phyloP scores from a whole-genome alignment of 2,329 filamentous ascomycete species.

The Saccharata proteae region DNA sequence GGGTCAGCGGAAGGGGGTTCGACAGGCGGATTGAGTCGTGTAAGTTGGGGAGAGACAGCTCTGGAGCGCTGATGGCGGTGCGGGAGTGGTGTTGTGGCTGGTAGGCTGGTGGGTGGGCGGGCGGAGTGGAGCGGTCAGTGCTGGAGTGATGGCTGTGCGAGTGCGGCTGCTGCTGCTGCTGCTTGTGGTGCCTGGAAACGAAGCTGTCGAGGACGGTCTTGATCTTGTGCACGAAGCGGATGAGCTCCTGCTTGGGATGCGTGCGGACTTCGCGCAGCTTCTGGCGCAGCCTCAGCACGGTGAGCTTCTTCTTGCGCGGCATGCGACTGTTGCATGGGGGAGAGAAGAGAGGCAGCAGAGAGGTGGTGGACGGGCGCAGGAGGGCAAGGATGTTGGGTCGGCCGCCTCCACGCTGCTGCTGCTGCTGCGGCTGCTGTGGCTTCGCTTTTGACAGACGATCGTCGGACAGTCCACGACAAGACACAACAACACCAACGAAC shows the following conservation, averaged over 20 bases:
- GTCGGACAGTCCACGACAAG: too few relatives aligned
- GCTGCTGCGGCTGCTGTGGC: too few relatives aligned
- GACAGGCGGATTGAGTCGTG: too few relatives aligned
- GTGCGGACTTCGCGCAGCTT: slow-evolving; percentile 7
- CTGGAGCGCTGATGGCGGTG: slow-evolving; percentile 1
- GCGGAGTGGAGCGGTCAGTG: slow-evolving; percentile 3
- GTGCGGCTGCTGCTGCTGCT: background rate
- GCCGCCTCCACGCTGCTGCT: too few relatives aligned
- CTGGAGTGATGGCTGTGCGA: background rate
- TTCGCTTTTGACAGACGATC: too few relatives aligned
- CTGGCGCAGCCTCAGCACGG: slow-evolving; percentile 8
- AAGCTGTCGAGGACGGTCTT: slow-evolving; percentile 7
- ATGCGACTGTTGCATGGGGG: slow-evolving; percentile 5
- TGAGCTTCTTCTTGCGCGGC: slow-evolving; percentile 4
- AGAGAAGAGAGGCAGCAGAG: slow-evolving; percentile 1
- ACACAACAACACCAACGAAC: too few relatives aligned
- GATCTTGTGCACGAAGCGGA: slow-evolving; percentile 8
- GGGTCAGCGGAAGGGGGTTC: slow-evolving; percentile 3
- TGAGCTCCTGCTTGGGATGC: slow-evolving; percentile 6
- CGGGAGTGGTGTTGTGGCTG: slow-evolving; percentile 2
- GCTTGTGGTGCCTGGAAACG: slow-evolving; percentile 4
- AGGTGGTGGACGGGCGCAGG: background rate
- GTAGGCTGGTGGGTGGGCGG: slow-evolving; percentile 3
- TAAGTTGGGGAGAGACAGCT: too few relatives aligned
- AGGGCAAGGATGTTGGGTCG: background rate